These are phyloP conservation scores for Hansenula sp. DNA, from an alignment of 1,139 yeast genomes.

Conservation along the genomic window DNA sequence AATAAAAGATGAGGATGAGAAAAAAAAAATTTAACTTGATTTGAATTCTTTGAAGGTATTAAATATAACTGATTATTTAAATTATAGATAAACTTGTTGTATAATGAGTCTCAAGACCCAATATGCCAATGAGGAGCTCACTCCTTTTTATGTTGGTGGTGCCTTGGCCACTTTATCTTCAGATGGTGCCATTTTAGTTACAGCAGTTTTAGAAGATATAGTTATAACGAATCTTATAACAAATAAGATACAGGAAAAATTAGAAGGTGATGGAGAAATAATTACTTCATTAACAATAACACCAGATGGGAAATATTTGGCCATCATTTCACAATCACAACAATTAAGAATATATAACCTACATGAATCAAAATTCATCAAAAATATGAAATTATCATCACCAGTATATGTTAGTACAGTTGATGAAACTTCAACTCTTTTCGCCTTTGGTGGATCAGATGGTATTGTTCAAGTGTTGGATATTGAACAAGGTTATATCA, in stretches of 20 bases:
- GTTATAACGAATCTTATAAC: constrained; percentile 60
- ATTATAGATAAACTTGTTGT: too few relatives aligned
- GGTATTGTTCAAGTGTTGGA: constrained; percentile 93
- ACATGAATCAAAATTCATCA: constrained; percentile 39
- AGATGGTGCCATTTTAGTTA: constrained; percentile 71
- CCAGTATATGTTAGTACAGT: constrained; percentile 78
- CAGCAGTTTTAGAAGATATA: constrained; percentile 73
- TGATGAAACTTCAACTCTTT: constrained; percentile 77
- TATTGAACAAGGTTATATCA: constrained; percentile 78
- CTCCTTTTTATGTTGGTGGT: constrained; percentile 85
- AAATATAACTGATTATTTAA: background rate
- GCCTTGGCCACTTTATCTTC: constrained; percentile 64
- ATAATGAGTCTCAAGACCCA: constrained; percentile 19
- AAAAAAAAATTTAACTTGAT: too few relatives aligned
- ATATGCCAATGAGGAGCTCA: constrained; percentile 42
- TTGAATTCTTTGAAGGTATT: too few relatives aligned
- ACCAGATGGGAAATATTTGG: constrained; percentile 68
- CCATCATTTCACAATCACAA: constrained; percentile 79
- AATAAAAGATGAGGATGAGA: too few relatives aligned
- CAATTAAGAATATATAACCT: constrained; percentile 60
- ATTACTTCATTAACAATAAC: constrained; percentile 73
- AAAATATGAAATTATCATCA: constrained; percentile 56
- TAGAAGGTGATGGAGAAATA: constrained; percentile 84
- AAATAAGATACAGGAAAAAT: constrained; percentile 51
- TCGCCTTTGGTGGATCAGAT: constrained; percentile 95